These are phyloP conservation scores for Apiospora hydei DNA, from an alignment of 2,329 filamentous ascomycete species.

Conservation along the genomic window DNA sequence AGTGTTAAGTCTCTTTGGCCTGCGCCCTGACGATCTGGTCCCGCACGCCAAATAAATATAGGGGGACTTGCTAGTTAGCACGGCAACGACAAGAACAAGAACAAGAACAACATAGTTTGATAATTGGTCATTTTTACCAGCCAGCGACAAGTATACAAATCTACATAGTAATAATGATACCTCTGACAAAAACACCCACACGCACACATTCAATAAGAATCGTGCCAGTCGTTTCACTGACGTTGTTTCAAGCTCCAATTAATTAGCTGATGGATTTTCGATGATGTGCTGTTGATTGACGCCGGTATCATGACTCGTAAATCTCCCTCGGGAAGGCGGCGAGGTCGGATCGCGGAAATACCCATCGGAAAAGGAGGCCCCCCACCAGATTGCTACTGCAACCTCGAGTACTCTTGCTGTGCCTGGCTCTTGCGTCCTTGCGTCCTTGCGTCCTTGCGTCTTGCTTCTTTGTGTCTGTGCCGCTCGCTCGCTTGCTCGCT, in stretches of 20 bases:
- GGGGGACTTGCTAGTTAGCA: not conserved
- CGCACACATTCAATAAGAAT: not conserved
- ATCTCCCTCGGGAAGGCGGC: not conserved
- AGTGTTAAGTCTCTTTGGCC: not conserved
- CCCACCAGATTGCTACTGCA: not conserved
- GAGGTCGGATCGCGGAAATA: not conserved
- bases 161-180: not conserved
- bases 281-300: not conserved
- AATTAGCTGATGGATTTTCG: too few species aligned
- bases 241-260: not conserved
- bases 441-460: too few species aligned
- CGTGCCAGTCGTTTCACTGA: not conserved
- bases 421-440: not conserved
- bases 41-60: not conserved
- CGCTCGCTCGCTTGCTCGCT: too few species aligned
- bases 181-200: not conserved
- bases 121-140: not conserved
- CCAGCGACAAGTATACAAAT: not conserved
- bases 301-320: slow-evolving; percentile 5
- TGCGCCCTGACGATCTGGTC: not conserved
- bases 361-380: not conserved
- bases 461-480: too few species aligned
- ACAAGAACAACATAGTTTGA: not conserved
- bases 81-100: not conserved
- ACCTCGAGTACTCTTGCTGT: not conserved